Percentiles rank a stretch among this genome's conserved stretches.
Evolutionary conservation across 2,329 filamentous ascomycete genomes (phyloP).

Genomic region (Chlorencoelia australis): DNA sequence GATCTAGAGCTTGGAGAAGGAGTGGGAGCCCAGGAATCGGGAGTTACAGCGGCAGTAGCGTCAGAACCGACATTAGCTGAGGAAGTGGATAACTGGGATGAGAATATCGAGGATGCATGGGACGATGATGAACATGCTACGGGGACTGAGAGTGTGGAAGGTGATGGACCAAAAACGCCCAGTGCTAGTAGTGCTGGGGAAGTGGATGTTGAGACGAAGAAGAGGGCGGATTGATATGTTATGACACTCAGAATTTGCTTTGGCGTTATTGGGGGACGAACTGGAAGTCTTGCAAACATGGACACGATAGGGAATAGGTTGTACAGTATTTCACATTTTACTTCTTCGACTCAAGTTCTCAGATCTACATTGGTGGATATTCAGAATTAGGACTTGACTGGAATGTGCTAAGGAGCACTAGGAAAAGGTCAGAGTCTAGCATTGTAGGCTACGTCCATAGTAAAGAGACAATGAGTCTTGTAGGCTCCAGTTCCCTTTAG

Average conservation of each 20-base stretch:
- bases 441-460: too few species aligned
- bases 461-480: too few species aligned
- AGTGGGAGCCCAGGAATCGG: conserved; percentile 49
- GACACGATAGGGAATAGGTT: too few species aligned
- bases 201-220: conserved; percentile 23
- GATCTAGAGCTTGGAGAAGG: conserved; percentile 71
- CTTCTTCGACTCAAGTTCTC: too few species aligned
- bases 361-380: too few species aligned
- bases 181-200: conserved; percentile 28
- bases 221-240: conserved; percentile 23
- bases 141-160: conserved; percentile 18
- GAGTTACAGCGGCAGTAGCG: conserved; percentile 37
- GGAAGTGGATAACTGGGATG: conserved; percentile 89
- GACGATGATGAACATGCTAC: conserved; percentile 42
- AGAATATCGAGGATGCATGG: conserved; percentile 59
- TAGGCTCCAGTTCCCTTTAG: too few species aligned
- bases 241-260: conserved; percentile 17
- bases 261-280: conserved; percentile 4
- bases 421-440: too few species aligned
- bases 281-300: too few species aligned
- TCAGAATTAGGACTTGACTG: too few species aligned
- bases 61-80: conserved; percentile 51
- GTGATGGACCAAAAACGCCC: conserved; percentile 26
- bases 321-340: too few species aligned
- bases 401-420: too few species aligned